Conservation (phyloP, 2,329 filamentous ascomycete genomes). For the Aspergillus uvarum region DNA sequence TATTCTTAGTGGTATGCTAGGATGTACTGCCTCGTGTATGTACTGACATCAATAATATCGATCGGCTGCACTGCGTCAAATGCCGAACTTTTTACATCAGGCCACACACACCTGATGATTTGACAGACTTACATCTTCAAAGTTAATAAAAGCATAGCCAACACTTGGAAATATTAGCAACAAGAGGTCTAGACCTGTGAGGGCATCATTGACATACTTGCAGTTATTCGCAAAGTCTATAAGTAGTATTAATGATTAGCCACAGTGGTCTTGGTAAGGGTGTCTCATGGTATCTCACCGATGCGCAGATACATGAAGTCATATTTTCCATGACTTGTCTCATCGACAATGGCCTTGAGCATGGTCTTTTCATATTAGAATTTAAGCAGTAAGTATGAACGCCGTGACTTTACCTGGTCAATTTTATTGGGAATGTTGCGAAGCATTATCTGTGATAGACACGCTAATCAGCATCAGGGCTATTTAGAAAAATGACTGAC, state of each 20-base stretch:
- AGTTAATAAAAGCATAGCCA: conserved; percentile 97
- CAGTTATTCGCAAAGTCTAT: conserved; percentile 75
- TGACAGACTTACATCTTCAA: conserved; percentile 65
- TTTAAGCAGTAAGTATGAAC: neutral
- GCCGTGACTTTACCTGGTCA: conserved; percentile 50
- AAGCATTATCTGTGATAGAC: conserved; percentile 72
- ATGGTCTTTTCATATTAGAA: conserved; percentile 52
- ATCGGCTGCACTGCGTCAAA: conserved; percentile 58
- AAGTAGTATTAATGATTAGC: conserved; percentile 3
- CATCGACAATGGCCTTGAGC: conserved; percentile 76
- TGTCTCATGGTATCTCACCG: conserved; percentile 41
- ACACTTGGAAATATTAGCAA: conserved; percentile 58
- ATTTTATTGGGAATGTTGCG: conserved; percentile 94
- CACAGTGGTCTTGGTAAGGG: neutral
- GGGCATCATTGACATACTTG: conserved; percentile 60
- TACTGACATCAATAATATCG: conserved; percentile 68
- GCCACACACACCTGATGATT: neutral
- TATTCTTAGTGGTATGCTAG: conserved; percentile 14
- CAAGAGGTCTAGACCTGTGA: neutral
- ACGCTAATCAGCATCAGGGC: neutral
- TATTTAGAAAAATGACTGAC: too few species aligned
- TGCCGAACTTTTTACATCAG: neutral
- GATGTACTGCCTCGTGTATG: neutral
- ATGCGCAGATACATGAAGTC: conserved; percentile 96
- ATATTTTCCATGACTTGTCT: conserved; percentile 76